phyloP scores from a whole-genome alignment of 202 grass and related monocot species.

The Cymbopogon flexuosus region DNA sequence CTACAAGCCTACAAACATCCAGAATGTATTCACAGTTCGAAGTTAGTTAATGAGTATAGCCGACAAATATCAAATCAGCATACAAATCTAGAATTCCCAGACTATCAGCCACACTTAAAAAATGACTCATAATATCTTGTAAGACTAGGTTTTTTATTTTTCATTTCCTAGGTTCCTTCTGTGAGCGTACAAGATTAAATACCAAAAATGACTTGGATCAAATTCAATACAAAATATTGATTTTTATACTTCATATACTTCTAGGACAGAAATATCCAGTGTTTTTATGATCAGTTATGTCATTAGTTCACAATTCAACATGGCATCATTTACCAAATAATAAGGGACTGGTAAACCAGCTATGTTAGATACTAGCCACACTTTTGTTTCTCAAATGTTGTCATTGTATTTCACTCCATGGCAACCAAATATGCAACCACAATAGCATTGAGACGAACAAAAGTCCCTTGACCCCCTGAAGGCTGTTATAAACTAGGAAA shows the following conservation, averaged over 20 bases:
- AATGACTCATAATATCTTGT: not conserved
- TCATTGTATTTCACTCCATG: not conserved
- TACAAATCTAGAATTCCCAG: not conserved
- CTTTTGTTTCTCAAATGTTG: not conserved
- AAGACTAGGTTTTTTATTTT: not conserved
- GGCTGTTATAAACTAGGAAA: not conserved
- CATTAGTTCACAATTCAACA: not conserved
- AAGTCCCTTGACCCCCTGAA: not conserved
- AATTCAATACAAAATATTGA: not conserved
- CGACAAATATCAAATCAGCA: not conserved
- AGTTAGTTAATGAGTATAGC: not conserved
- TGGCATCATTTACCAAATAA: not conserved
- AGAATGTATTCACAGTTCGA: not conserved
- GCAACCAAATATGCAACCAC: constrained; percentile 1
- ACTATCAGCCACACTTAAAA: not conserved
- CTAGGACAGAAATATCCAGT: not conserved
- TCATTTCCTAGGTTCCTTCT: not conserved
- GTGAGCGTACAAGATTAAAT: not conserved
- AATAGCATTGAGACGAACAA: not conserved
- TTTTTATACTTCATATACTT: not conserved
- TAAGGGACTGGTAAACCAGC: not conserved
- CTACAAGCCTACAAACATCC: constrained; percentile 1
- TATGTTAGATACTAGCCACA: not conserved
- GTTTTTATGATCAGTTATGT: not conserved
- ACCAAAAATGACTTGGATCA: not conserved